Conservation (phyloP, 805 yeast species). For the Nakazawaea molendinolei region DNA sequence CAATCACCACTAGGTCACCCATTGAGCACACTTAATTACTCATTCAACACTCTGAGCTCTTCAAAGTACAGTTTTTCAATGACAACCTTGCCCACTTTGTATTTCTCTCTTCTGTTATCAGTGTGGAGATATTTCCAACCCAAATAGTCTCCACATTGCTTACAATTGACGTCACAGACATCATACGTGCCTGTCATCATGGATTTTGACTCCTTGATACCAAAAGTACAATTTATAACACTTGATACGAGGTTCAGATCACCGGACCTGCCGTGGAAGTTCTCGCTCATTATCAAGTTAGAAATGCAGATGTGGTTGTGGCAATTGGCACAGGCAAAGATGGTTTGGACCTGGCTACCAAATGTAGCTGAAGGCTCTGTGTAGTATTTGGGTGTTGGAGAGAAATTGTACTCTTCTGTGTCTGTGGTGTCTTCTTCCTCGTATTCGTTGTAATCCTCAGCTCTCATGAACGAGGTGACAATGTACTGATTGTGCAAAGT, state of each 20-base stretch:
- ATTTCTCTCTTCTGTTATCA: conserved; percentile 36
- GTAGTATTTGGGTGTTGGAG: neutral
- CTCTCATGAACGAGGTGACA: conserved; percentile 10
- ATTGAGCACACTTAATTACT: neutral
- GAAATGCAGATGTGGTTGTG: conserved; percentile 24
- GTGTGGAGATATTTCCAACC: conserved; percentile 63
- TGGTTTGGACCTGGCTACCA: neutral
- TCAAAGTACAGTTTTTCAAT: conserved; percentile 29
- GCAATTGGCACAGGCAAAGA: conserved; percentile 21
- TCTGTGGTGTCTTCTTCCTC: conserved; percentile 14
- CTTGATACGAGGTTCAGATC: conserved; percentile 47
- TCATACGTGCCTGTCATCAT: conserved; percentile 58
- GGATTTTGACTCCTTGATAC: conserved; percentile 16
- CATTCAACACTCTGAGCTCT: conserved; percentile 5
- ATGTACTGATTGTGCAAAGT: conserved; percentile 10
- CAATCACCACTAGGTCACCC: neutral
- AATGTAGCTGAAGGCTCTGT: conserved; percentile 8
- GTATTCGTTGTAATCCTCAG: conserved; percentile 5
- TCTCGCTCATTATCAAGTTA: conserved; percentile 22
- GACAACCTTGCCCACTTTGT: conserved; percentile 57
- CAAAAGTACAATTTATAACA: conserved; percentile 26
- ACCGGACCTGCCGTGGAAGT: conserved; percentile 52
- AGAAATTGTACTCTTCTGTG: conserved; percentile 2
- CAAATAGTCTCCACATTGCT: conserved; percentile 42
- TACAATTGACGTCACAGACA: conserved; percentile 52